phyloP scores from a whole-genome alignment of 495 filamentous ascomycete species.

The Margaritispora aquatica region DNA sequence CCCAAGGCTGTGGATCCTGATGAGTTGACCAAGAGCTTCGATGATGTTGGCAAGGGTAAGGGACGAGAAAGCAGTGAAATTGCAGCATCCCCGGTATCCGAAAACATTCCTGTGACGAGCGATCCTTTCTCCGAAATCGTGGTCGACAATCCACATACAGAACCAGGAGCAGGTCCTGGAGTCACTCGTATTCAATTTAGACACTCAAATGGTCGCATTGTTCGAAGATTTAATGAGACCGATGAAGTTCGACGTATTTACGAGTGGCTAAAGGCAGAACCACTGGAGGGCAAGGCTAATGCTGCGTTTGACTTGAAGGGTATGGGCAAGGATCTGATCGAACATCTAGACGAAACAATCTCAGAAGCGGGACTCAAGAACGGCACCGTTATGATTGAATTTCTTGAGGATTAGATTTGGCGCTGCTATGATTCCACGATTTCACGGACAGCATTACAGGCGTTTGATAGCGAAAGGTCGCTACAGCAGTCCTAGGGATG shows the following conservation, averaged over 20 bases:
- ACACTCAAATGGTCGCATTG: slow-evolving; percentile 70
- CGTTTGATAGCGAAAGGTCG: not conserved
- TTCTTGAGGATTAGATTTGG: slow-evolving; percentile 52
- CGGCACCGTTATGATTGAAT: slow-evolving; percentile 90
- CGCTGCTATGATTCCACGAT: not conserved
- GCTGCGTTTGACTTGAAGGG: slow-evolving; percentile 77
- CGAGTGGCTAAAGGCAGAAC: slow-evolving; percentile 91
- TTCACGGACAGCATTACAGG: no score
- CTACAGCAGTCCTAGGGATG: not conserved
- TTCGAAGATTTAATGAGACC: slow-evolving; percentile 73
- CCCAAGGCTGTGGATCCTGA: slow-evolving; percentile 65
- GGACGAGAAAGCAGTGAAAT: slow-evolving; percentile 29
- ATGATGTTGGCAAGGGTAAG: slow-evolving; percentile 58
- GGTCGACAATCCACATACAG: slow-evolving; percentile 62
- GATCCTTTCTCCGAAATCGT: slow-evolving; percentile 63
- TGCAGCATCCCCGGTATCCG: slow-evolving; percentile 9
- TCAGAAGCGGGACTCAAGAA: slow-evolving; percentile 82
- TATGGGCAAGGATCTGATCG: slow-evolving; percentile 76
- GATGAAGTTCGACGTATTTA: slow-evolving; percentile 80
- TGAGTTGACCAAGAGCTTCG: slow-evolving; percentile 64
- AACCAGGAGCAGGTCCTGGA: slow-evolving; percentile 60
- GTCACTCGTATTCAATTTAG: slow-evolving; percentile 89
- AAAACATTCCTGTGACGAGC: slow-evolving; percentile 11
- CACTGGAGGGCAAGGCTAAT: slow-evolving; percentile 68
- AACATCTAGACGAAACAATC: slow-evolving; percentile 63